Evolutionary conservation across 1,139 yeast species (phyloP).

Genomic region (Sugiyamaella pinicola): DNA sequence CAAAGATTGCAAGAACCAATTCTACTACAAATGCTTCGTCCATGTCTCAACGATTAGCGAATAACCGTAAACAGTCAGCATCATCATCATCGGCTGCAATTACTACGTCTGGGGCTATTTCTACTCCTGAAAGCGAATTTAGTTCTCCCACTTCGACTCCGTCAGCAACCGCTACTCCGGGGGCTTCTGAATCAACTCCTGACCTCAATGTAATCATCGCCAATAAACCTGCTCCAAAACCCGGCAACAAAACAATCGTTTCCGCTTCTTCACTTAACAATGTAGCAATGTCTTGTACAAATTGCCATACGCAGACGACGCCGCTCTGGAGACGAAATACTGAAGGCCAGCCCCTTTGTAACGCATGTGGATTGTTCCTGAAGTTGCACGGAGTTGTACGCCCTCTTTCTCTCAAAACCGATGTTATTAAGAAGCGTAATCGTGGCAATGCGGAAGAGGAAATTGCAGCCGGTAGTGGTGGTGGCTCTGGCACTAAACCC

Average conservation of each 20-base stretch:
- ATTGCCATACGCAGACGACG: constrained; percentile 90
- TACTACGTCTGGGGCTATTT: constrained; percentile 2
- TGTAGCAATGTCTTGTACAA: constrained; percentile 58
- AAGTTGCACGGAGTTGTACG: constrained; percentile 93
- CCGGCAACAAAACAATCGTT: too few species aligned
- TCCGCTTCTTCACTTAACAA: too few species aligned
- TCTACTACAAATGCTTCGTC: constrained; percentile 30
- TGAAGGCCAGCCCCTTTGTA: constrained; percentile 88
- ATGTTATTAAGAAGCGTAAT: constrained; percentile 81
- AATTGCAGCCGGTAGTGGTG: constrained; percentile 14
- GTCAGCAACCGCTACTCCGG: constrained; percentile 20
- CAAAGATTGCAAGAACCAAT: constrained; percentile 29
- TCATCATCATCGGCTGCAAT: constrained; percentile 6
- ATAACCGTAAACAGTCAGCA: constrained; percentile 10
- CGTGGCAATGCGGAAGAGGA: constrained; percentile 30
- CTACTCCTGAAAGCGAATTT: constrained; percentile 21
- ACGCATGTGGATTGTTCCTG: constrained; percentile 90
- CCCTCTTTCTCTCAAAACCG: constrained; percentile 87
- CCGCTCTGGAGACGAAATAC: constrained; percentile 96
- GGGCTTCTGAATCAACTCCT: constrained; percentile 6
- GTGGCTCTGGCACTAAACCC: constrained; percentile 14
- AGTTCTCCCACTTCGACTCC: constrained; percentile 22
- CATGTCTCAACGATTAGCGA: constrained; percentile 20
- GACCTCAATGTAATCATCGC: background rate
- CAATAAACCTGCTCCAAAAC: background rate